Conservation (phyloP, 768 basidiomycete species). For the Vararia minispora region DNA sequence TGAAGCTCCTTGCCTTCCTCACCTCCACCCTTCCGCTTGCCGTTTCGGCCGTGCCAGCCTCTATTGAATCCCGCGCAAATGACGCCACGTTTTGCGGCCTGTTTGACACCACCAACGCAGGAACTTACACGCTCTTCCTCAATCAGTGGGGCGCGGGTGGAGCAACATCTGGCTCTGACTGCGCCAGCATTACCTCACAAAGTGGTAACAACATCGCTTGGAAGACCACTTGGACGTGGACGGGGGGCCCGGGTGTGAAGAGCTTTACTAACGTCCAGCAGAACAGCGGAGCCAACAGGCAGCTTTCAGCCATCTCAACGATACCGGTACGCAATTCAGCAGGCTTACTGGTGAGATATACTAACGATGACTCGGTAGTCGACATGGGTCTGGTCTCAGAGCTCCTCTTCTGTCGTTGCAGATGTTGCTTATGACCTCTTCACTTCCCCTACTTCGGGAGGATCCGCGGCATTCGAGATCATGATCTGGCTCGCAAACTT, state of each 20-base stretch:
- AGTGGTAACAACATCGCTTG: constrained; percentile 34
- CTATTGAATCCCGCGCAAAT: no score
- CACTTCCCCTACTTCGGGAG: constrained; percentile 39
- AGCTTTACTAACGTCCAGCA: constrained; percentile 50
- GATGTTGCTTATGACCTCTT: constrained; percentile 58
- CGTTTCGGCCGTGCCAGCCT: no score
- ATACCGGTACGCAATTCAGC: constrained; percentile 40
- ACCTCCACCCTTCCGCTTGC: no score
- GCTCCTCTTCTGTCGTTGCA: constrained; percentile 29
- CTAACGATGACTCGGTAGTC: constrained; percentile 24
- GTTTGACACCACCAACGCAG: no score
- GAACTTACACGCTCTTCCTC: constrained; percentile 37
- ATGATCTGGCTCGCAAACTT: constrained; percentile 60
- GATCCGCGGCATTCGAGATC: constrained; percentile 33
- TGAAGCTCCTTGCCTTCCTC: no score
- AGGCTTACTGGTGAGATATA: not conserved
- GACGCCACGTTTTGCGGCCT: no score
- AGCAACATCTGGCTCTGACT: constrained; percentile 39
- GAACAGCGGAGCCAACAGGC: constrained; percentile 37
- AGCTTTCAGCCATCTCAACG: constrained; percentile 38
- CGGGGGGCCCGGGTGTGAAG: constrained; percentile 42
- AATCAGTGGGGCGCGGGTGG: constrained; percentile 33
- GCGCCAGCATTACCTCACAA: constrained; percentile 33
- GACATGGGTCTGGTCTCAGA: constrained; percentile 47
- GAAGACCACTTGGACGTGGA: constrained; percentile 45